Evolutionary conservation across 345 rosid genomes (phyloP).

Genomic region (Eucalyptus sideroxylon): DNA sequence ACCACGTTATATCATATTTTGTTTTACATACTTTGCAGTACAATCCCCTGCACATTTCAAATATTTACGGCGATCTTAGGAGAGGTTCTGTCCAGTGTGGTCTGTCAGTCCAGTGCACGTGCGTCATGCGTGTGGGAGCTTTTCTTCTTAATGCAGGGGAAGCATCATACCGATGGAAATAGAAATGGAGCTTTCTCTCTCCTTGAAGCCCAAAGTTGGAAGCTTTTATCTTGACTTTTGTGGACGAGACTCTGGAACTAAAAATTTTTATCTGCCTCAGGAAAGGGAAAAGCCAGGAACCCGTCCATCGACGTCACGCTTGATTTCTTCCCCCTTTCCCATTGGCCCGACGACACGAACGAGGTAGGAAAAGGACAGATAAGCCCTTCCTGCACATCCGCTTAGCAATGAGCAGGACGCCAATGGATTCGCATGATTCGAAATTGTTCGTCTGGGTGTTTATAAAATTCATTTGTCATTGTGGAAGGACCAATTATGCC

Average conservation of each 20-base stretch:
- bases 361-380: not conserved
- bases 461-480: not conserved
- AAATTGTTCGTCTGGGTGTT: not conserved
- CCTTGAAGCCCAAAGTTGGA: not conserved
- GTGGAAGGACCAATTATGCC: not conserved
- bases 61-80: no score
- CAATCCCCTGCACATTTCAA: not conserved
- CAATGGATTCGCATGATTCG: not conserved
- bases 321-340: not conserved
- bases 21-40: no score
- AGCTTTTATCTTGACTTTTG: not conserved
- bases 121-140: not conserved
- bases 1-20: no score
- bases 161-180: not conserved
- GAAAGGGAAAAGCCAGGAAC: no score
- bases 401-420: not conserved
- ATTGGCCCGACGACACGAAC: not conserved
- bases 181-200: not conserved
- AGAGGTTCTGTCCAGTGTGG: not conserved
- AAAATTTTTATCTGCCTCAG: no score
- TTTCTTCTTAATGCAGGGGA: not conserved
- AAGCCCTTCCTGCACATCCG: no score
- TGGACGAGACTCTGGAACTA: not conserved
- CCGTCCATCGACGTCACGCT: not conserved
- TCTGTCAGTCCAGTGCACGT: not conserved